A percentile compares a stretch with the other conserved stretches of the same genome.
These are phyloP conservation scores for Cronartium ribicola DNA, from an alignment of 1,284 basidiomycete species.

Conservation along the genomic window DNA sequence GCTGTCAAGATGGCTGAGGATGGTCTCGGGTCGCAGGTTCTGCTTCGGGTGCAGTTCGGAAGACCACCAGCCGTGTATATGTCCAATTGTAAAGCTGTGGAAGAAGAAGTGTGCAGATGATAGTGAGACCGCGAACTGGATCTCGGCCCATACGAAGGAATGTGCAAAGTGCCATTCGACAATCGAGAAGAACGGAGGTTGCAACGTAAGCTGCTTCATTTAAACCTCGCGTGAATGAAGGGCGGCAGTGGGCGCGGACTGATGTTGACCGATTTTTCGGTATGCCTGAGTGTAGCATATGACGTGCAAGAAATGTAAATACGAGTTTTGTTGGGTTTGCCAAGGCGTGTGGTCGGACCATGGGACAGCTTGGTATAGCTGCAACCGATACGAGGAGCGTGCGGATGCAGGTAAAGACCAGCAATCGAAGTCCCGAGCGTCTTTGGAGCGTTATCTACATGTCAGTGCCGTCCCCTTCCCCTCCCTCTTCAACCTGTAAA, in stretches of 20 bases:
- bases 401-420: conserved; percentile 67
- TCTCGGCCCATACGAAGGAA: conserved; percentile 98
- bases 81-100: conserved; percentile 85
- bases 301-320: conserved; percentile 99
- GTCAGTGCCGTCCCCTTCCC: conserved; percentile 57
- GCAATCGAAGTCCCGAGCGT: conserved; percentile 79
- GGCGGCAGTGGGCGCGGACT: too few species aligned
- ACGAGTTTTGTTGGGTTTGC: conserved; percentile 68
- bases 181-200: conserved; percentile 99
- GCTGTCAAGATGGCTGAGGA: background rate
- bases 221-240: too few species aligned
- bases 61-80: conserved; percentile 88
- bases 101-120: conserved; percentile 95
- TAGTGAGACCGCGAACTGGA: conserved; percentile 98
- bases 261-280: background rate
- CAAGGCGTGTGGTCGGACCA: conserved; percentile 94
- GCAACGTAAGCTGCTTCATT: conserved; percentile 68
- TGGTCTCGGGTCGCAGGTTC: conserved; percentile 66
- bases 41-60: conserved; percentile 51
- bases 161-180: conserved; percentile 91
- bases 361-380: conserved; percentile 95
- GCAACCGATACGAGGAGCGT: conserved; percentile 95
- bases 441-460: conserved; percentile 91
- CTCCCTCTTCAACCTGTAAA: conserved; percentile 7
- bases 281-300: conserved; percentile 65